Conservation (phyloP, 2,329 filamentous ascomycete species). For the Colletotrichum abscissum region DNA sequence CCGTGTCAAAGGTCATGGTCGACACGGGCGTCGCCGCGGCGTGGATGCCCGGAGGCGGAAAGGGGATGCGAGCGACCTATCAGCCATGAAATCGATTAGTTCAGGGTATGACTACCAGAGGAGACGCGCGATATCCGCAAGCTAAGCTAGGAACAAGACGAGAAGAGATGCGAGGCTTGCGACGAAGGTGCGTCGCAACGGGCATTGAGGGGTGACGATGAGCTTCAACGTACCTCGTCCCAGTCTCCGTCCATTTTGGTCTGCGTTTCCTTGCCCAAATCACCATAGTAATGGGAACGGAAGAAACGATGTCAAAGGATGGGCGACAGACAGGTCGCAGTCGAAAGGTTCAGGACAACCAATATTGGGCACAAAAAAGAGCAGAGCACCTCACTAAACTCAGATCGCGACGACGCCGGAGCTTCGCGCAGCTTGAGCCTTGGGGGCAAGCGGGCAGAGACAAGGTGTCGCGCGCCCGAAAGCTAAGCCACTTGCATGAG, state of each 20-base stretch:
- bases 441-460: constrained; percentile 4
- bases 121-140: constrained; percentile 24
- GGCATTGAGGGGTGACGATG: constrained; percentile 16
- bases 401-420: constrained; percentile 20
- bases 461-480: constrained; percentile 21
- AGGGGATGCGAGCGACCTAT: constrained; percentile 83
- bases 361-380: background rate
- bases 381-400: background rate
- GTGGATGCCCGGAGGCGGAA: constrained; percentile 81
- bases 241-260: constrained; percentile 74
- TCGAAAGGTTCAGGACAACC: background rate
- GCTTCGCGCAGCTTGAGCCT: constrained; percentile 26
- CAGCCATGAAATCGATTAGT: constrained; percentile 21
- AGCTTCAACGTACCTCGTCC: constrained; percentile 67
- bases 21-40: constrained; percentile 77
- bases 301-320: background rate
- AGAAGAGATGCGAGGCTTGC: background rate
- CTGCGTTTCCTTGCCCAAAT: constrained; percentile 49
- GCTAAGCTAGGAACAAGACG: constrained; percentile 36
- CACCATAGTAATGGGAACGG: constrained; percentile 43
- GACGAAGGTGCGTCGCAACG: background rate
- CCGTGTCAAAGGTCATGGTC: constrained; percentile 88
- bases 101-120: constrained; percentile 1
- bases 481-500: constrained; percentile 30
- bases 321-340: constrained; percentile 10